Evolutionary conservation across 129 eudicot genomes (phyloP), one percentile per base, ranked within the genome.

Genomic region (Flaveria linearis): DNA sequence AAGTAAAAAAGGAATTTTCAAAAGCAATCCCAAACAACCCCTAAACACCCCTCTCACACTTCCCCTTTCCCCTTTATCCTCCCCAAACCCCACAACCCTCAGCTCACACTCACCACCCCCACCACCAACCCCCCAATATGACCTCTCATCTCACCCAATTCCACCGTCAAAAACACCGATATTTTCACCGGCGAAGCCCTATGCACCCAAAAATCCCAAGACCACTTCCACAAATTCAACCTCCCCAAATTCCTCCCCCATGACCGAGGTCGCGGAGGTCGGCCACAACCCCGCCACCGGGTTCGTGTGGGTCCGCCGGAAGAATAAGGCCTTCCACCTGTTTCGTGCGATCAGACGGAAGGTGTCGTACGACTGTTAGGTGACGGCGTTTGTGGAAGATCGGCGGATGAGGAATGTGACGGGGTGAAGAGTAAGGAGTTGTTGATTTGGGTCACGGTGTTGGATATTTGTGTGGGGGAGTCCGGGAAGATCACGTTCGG

Each of bases 361-460:
- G 20, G 96, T 91, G 1, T 76, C 86, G 75, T 91, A 94, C 69
- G 96, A 89, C 62, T 80, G 84, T 11, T 92, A 91, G 66, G 91
- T 94, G 28, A 88, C 99, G 49, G 96, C 93, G 72, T 84, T 89
- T 46, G 84, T 91, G 20, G 85, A 91, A 75, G 83, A 89, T 58
- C 88, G 90, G 17, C 83, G 85, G 88, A 89, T n/a, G n/a, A n/a
- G n/a, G n/a, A n/a, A 75, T 69, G 49, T 94, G 45, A 88, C 95
- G 0, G 97, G 97, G 3, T 94, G n/a, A 88, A 94, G 85, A 88
- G 93, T 28, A 94, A 86, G 77, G 98, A 94, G 92, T 72, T 94
- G 26, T 67, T 94, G 66, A 43, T 94, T 45, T 94, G 99, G 99
- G 73, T 94, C 13, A 82, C 89, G 13, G 73, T 94, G 50, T 81